Evolutionary conservation across 352 stramenopile species (phyloP), one percentile per base, ranked within the genome.

Genomic region (Phytophthora pini): DNA sequence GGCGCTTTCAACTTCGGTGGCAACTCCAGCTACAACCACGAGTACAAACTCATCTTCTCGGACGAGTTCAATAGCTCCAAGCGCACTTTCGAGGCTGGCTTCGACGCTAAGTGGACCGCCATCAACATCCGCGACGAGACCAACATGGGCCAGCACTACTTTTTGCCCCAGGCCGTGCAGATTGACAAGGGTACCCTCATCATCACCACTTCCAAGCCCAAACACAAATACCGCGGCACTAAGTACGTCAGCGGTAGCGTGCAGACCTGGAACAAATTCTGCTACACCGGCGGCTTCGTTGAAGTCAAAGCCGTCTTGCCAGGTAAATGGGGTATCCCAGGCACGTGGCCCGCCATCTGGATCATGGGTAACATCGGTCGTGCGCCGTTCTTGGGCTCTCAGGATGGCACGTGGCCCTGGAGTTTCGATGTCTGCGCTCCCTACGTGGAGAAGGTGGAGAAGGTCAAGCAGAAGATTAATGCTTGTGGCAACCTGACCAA

Each of bases 201-300:
- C 52, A 98, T 98, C 74, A 92, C 81, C 46, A 96, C 92, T 3
- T 84, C 84, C 49, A 96, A 96, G 73, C 76, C 85, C 6, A 93
- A 87, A 59, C 70, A 94, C n/a, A 73, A 81, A 53, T 97, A 92
- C 71, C 82, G 77, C 43, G 80, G 71, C 44, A 56, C 87, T 20
- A 79, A 81, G 56, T 96, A 96, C 70, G 88, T 96, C 29, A 97
- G 89, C 59, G 97, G 94, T 31, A 98, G 97, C 77, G 47, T 99
- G n/a, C 95, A 98, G 72, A 93, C 81, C 22, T 99, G 97, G 97
- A 98, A 99, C 86, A 99, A 99, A 79, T 99, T 99, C 72, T 99
- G 97, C 74, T 99, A 98, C 79, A 99, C 97, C 3, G 97, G 97
- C 55, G 97, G 97, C 20, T 98, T 97, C 47, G 70, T 99, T 5